A percentile compares a stretch with the other conserved stretches of the same genome.
These are phyloP conservation scores for Mortierella sp. DNA, from an alignment of 371 early-diverging fungal genomes.

Conservation along the genomic window DNA sequence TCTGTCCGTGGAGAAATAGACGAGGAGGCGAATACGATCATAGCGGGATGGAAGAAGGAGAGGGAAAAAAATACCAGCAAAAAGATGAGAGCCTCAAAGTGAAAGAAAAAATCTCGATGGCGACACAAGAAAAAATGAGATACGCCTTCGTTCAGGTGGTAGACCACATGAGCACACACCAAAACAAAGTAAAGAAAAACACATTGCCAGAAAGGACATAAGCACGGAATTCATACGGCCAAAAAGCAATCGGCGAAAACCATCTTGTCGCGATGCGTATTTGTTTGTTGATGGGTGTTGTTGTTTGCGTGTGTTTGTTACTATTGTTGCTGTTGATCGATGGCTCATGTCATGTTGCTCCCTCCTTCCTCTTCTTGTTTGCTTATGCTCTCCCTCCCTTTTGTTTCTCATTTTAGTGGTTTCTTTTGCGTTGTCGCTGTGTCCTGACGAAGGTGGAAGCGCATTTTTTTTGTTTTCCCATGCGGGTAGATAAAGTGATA, in stretches of 20 bases:
- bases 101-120: not conserved
- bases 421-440: not conserved
- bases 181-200: not conserved
- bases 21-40: not conserved
- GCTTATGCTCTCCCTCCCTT: not conserved
- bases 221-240: not conserved
- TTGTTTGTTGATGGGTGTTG: not conserved
- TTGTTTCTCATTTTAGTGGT: not conserved
- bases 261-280: not conserved
- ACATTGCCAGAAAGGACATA: not conserved
- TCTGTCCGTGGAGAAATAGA: slow-evolving; percentile 9
- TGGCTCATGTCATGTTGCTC: not conserved
- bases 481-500: not conserved
- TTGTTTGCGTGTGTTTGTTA: not conserved
- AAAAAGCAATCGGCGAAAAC: not conserved
- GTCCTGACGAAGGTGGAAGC: not conserved
- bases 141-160: not conserved
- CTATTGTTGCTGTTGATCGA: not conserved
- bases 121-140: not conserved
- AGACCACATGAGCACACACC: slow-evolving; percentile 7
- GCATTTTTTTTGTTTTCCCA: not conserved
- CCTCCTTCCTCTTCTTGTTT: not conserved
- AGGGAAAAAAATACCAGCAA: slow-evolving; percentile 7
- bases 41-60: not conserved
- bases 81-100: slow-evolving; percentile 5